Percentiles rank a stretch among this genome's conserved stretches.
phyloP scores from a whole-genome alignment of 176 grass and related monocot genomes.

The Oryza officinalis region DNA sequence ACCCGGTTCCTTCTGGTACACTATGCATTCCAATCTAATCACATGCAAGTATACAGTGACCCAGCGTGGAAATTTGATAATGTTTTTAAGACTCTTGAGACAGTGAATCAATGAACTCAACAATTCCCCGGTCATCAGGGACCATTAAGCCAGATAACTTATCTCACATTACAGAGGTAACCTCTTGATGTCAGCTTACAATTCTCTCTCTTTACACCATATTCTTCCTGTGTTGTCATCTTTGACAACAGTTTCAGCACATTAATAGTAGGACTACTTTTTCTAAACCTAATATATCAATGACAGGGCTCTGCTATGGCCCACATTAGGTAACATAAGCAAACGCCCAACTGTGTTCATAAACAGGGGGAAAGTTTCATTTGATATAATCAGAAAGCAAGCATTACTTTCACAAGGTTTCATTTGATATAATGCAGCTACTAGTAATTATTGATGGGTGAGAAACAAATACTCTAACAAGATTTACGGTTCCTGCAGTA shows the following conservation, averaged over 20 bases:
- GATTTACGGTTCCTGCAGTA: not conserved
- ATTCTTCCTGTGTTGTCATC: constrained; percentile 9
- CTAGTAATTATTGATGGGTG: not conserved
- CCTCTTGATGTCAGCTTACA: not conserved
- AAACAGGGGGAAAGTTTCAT: constrained; percentile 14
- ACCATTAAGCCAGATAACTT: constrained; percentile 8
- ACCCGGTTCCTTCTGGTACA: not conserved
- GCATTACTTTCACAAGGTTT: constrained; percentile 20
- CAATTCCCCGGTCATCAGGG: constrained; percentile 16
- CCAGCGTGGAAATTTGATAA: constrained; percentile 7
- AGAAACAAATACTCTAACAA: not conserved
- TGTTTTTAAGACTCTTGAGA: not conserved
- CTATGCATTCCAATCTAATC: not conserved
- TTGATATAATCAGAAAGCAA: constrained; percentile 4
- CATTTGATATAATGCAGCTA: not conserved
- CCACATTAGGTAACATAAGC: constrained; percentile 15
- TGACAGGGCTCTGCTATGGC: not conserved
- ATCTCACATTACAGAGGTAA: not conserved
- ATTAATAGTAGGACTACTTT: constrained; percentile 33
- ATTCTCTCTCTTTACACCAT: not conserved
- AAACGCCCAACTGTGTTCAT: not conserved
- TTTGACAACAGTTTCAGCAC: constrained; percentile 30
- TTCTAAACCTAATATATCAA: constrained; percentile 21
- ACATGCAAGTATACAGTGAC: not conserved
- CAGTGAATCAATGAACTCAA: constrained; percentile 22